These are phyloP conservation scores for Alternaria angustiovoidea DNA, from an alignment of 2,329 filamentous ascomycete genomes.

Conservation along the genomic window DNA sequence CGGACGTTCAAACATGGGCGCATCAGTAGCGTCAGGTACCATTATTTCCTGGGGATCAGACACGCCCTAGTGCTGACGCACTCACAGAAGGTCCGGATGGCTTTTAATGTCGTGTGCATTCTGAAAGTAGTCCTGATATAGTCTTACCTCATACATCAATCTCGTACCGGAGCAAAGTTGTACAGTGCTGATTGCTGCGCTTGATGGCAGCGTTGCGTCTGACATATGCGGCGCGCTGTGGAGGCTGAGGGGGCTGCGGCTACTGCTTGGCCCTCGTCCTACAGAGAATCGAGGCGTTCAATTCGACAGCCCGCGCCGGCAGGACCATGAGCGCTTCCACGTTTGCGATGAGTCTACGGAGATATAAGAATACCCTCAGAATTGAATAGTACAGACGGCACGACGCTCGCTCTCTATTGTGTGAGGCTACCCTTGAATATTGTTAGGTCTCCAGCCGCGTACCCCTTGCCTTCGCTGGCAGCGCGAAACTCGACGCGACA, in stretches of 20 bases:
- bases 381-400: constrained; percentile 30
- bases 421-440: constrained; percentile 13
- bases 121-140: not conserved
- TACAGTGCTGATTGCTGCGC: not conserved
- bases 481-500: constrained; percentile 18
- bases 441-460: constrained; percentile 19
- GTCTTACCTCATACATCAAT: not conserved
- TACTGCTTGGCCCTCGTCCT: constrained; percentile 29
- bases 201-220: constrained; percentile 2
- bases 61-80: not conserved
- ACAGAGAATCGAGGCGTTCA: constrained; percentile 30
- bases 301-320: constrained; percentile 35
- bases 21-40: constrained; percentile 5
- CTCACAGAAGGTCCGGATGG: not conserved
- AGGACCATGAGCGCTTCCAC: constrained; percentile 36
- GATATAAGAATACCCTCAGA: constrained; percentile 44
- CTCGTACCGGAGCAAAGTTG: not conserved
- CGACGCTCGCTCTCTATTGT: constrained; percentile 9
- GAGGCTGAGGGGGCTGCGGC: constrained; percentile 42
- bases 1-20: not conserved
- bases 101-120: not conserved
- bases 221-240: constrained; percentile 13
- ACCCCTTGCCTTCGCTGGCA: constrained; percentile 24
- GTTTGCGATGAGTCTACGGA: constrained; percentile 35
- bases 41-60: not conserved